A percentile compares a stretch with the other conserved stretches of the same genome.
phyloP scores from a whole-genome alignment of 2,329 filamentous ascomycete genomes.

The Xylaria digitata region DNA sequence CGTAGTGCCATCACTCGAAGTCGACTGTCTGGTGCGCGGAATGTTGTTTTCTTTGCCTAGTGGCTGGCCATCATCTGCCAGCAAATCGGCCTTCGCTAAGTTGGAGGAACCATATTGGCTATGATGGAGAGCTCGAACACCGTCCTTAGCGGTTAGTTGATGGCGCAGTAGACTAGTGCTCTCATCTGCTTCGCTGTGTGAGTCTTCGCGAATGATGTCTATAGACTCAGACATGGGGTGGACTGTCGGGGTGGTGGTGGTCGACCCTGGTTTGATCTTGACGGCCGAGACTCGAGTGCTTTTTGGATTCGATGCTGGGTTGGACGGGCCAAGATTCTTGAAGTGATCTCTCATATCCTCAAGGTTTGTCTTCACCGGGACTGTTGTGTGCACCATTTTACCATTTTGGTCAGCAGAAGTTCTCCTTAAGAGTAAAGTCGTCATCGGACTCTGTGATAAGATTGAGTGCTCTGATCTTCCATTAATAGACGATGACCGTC shows the following conservation, averaged over 20 bases:
- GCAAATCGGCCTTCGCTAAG: constrained; percentile 36
- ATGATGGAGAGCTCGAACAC: constrained; percentile 69
- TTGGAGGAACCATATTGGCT: constrained; percentile 60
- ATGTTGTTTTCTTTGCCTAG: constrained; percentile 36
- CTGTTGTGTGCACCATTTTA: constrained; percentile 57
- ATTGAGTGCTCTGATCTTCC: constrained; percentile 53
- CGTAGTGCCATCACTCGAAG: constrained; percentile 36
- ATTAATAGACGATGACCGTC: constrained; percentile 52
- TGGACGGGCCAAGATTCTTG: constrained; percentile 74
- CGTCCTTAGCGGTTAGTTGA: constrained; percentile 71
- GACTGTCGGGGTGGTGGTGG: constrained; percentile 24
- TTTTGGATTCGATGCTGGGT: constrained; percentile 72
- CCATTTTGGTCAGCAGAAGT: constrained; percentile 67
- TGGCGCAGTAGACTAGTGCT: constrained; percentile 59
- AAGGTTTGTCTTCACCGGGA: constrained; percentile 69
- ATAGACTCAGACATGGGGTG: constrained; percentile 44
- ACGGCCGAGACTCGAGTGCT: constrained; percentile 71
- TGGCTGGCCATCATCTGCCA: constrained; percentile 30
- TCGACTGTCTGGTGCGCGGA: constrained; percentile 37
- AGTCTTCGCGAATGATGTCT: constrained; percentile 36
- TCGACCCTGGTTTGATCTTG: constrained; percentile 69
- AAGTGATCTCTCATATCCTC: constrained; percentile 73
- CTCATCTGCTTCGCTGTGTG: constrained; percentile 52
- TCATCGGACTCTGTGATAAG: constrained; percentile 61
- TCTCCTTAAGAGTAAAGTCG: constrained; percentile 69